A percentile compares a stretch with the other conserved stretches of the same genome.
Evolutionary conservation across 192 early-diverging fungal genomes (phyloP).

Genomic region (Linnemannia schmuckeri): DNA sequence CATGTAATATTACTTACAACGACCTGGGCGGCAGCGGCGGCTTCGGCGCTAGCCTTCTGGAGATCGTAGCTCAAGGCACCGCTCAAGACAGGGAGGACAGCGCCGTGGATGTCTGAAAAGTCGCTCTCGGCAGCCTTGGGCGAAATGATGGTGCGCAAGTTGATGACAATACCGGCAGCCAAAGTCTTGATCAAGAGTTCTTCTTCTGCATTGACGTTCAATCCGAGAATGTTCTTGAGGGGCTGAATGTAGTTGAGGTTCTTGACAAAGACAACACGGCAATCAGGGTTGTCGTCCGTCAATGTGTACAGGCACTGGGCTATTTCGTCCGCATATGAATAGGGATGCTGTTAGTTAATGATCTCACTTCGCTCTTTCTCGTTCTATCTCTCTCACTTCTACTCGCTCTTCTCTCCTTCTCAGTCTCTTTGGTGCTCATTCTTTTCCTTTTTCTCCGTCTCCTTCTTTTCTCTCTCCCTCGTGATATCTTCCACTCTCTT

Average conservation of each 20-base stretch:
- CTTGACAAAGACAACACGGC: constrained; percentile 67
- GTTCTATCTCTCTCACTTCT: no score
- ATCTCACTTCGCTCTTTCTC: no score
- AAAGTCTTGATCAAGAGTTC: constrained; percentile 76
- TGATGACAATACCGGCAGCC: constrained; percentile 72
- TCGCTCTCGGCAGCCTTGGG: constrained; percentile 44
- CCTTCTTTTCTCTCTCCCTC: no score
- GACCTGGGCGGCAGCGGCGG: constrained; percentile 49
- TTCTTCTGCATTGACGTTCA: constrained; percentile 63
- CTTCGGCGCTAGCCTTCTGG: constrained; percentile 60
- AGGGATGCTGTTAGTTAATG: neutral
- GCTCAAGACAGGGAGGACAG: constrained; percentile 61
- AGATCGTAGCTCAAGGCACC: constrained; percentile 63
- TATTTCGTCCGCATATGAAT: constrained; percentile 14
- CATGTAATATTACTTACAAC: constrained; percentile 45
- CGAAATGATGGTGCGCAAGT: constrained; percentile 62
- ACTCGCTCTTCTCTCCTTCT: no score
- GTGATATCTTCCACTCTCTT: no score
- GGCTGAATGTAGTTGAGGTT: constrained; percentile 67
- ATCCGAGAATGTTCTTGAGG: constrained; percentile 63
- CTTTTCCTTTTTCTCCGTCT: neutral
- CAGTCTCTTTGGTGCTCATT: no score
- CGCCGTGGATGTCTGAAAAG: constrained; percentile 57
- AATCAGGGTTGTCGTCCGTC: constrained; percentile 80
- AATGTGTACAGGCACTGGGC: constrained; percentile 88